Conservation (phyloP, 177 flowering plant species). For the Vitis hybrid region DNA sequence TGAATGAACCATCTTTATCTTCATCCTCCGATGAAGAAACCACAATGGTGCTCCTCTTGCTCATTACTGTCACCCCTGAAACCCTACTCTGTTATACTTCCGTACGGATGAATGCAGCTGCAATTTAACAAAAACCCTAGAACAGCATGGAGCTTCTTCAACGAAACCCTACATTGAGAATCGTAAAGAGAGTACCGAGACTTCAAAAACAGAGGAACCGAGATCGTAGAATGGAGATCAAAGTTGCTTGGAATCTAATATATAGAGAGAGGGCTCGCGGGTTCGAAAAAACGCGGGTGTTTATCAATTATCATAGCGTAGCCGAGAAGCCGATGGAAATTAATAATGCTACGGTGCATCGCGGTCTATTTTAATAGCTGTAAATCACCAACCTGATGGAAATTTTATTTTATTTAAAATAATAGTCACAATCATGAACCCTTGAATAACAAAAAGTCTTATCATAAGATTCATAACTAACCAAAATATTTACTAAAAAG, state of each 20-base stretch:
- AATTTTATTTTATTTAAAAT: no score
- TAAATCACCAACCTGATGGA: no score
- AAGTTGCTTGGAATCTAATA: not conserved
- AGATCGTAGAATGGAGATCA: not conserved
- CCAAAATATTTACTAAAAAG: no score
- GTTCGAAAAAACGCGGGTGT: slow-evolving; percentile 20
- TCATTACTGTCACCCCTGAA: slow-evolving; percentile 18
- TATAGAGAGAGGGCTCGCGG: slow-evolving; percentile 1
- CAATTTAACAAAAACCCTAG: no score
- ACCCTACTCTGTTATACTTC: not conserved
- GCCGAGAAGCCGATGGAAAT: slow-evolving; percentile 1
- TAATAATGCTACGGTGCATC: not conserved
- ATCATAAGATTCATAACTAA: no score
- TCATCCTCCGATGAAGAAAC: slow-evolving; percentile 55
- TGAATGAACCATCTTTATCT: slow-evolving; percentile 13
- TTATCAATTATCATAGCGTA: not conserved
- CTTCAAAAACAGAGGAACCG: not conserved
- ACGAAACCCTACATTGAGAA: not conserved
- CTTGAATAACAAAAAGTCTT: no score
- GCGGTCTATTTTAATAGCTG: not conserved
- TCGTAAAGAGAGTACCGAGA: not conserved
- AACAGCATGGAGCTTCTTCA: not conserved
- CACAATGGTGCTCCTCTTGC: slow-evolving; percentile 24
- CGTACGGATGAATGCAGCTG: not conserved
- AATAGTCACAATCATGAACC: no score